Conservation (phyloP, 306 rosid genomes). For the Rubus idaeus region DNA sequence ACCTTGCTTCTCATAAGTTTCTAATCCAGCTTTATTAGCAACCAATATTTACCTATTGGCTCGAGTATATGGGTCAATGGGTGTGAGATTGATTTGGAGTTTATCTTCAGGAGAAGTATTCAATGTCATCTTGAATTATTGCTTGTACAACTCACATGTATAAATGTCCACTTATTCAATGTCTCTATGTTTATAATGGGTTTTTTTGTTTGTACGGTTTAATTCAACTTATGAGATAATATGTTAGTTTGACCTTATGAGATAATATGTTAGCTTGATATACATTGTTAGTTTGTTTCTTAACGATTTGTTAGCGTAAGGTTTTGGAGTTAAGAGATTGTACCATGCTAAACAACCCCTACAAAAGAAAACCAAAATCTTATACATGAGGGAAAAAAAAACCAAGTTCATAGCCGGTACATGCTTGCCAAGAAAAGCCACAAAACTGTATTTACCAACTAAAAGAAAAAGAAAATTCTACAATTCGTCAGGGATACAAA, state of each 20-base stretch:
- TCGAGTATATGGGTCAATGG: background rate
- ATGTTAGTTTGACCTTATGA: background rate
- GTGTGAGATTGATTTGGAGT: background rate
- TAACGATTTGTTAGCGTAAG: background rate
- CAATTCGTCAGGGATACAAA: background rate
- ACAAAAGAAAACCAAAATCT: no score
- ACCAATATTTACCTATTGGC: background rate
- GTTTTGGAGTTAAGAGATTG: background rate
- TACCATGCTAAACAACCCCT: background rate
- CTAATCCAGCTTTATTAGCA: background rate
- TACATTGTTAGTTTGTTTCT: background rate
- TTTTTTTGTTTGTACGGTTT: background rate
- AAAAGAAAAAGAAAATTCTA: background rate
- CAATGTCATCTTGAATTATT: background rate
- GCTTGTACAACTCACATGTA: background rate
- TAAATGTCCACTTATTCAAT: background rate
- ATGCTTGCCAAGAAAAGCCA: background rate
- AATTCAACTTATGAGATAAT: no score
- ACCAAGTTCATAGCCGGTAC: background rate
- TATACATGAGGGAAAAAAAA: background rate
- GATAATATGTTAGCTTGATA: background rate
- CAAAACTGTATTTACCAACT: background rate
- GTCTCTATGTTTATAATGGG: background rate
- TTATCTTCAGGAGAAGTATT: no score
- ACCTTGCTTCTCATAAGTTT: no score